Conservation (phyloP, 1,139 yeast species). For the Saccharomycopsis phalli region DNA sequence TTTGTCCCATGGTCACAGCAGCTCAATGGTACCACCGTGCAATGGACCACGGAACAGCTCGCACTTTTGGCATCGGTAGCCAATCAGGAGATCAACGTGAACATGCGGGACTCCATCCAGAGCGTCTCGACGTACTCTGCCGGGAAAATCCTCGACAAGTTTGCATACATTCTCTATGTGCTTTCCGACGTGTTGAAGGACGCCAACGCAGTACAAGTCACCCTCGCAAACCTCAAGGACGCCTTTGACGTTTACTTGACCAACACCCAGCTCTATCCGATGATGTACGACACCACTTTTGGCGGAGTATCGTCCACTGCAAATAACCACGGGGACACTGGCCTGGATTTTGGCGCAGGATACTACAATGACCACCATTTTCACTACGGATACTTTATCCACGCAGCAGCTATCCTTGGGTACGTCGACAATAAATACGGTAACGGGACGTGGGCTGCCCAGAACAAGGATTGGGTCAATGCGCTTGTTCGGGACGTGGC, state of each 20-base stretch:
- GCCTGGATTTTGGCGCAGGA: slow-evolving; percentile 56
- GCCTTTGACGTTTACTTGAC: slow-evolving; percentile 43
- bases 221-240: slow-evolving; percentile 41
- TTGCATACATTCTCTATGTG: slow-evolving; percentile 60
- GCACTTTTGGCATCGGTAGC: slow-evolving; percentile 46
- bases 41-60: slow-evolving; percentile 45
- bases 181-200: slow-evolving; percentile 53
- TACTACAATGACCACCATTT: slow-evolving; percentile 76
- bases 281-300: slow-evolving; percentile 60
- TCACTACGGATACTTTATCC: slow-evolving; percentile 72
- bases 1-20: slow-evolving; percentile 53
- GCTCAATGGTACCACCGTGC: slow-evolving; percentile 28
- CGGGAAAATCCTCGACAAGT: slow-evolving; percentile 70
- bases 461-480: slow-evolving; percentile 60
- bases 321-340: slow-evolving; percentile 41
- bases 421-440: slow-evolving; percentile 49
- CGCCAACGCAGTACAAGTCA: slow-evolving; percentile 37
- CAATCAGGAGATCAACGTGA: slow-evolving; percentile 47
- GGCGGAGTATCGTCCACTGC: slow-evolving; percentile 66
- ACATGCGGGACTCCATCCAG: slow-evolving; percentile 43
- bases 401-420: slow-evolving; percentile 71
- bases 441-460: slow-evolving; percentile 55
- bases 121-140: slow-evolving; percentile 49
- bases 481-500: slow-evolving; percentile 66
- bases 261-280: slow-evolving; percentile 41